Base-by-base conservation (phyloP, 2,329 filamentous ascomycete species). In the Microcyclospora tardicrescens region DNA sequence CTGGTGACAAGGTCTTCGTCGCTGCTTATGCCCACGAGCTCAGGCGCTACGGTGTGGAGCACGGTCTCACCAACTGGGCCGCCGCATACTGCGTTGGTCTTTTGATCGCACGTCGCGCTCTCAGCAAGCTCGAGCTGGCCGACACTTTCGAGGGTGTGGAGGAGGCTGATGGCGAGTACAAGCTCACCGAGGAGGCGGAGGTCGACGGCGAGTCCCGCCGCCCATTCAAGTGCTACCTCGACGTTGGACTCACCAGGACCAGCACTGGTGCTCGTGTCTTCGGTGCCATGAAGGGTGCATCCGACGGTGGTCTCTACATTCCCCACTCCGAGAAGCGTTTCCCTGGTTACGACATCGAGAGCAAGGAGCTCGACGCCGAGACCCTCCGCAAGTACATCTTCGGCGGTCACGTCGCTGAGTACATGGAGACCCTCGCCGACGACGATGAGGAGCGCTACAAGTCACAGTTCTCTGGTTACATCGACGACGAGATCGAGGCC, bases 371-470 rank as follows among this genome's bases (percentile, higher is more conserved):
- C 60, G 91, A 98, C 60, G 77, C 86, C 60, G 91, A 98, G 68
- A 82, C 78, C 55, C 84, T 98, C 64, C 86, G 89, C 77, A 93
- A 87, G 76, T 98, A 98, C 82, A 98, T 98, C 77, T 89, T 84
- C 69, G 91, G 77, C 63, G 89, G 91, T 47, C 91, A 98, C 79
- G 84, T 98, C 52, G 87, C 89, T 56, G 91, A 98, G 79, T 98
- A 98, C 81, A 98, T 98, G 91, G 91, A 98, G 81, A 91, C 82
- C 43, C 84, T 98, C 52, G 91, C 91, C 70, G 91, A 98, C 61
- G 91, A 98, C 65, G 91, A 98, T 64, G 91, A 98, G 83, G 91
- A 98, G 79, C 87, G 91, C 65, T 98, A 85, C 84, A 89, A 89
- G 77, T 79, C 77, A 58, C 91, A 98, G 76, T 98, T 98, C 82